Conservation (phyloP, 106 monocot genomes). For the Apostasia ramifera region DNA sequence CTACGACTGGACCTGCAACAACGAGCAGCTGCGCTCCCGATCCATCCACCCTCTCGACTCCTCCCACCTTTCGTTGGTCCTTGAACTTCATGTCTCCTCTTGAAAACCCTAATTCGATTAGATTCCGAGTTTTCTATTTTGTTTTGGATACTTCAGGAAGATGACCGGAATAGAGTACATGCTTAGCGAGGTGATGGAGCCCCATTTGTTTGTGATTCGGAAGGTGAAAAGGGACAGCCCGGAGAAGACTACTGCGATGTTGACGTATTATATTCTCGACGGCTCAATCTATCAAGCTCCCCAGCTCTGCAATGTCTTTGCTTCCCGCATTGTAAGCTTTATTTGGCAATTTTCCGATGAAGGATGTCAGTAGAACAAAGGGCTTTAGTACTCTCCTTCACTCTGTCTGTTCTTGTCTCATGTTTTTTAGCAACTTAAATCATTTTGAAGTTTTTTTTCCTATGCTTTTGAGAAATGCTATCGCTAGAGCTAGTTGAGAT, state of each 20-base stretch:
- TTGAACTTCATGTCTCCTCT: neutral
- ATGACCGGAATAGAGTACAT: constrained; percentile 97
- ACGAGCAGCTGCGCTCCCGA: constrained; percentile 81
- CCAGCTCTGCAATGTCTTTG: constrained; percentile 85
- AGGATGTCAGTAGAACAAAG: neutral
- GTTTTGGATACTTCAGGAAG: constrained; percentile 37
- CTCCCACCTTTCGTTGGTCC: constrained; percentile 76
- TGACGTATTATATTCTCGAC: constrained; percentile 83
- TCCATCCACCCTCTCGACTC: constrained; percentile 95
- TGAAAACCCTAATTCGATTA: neutral
- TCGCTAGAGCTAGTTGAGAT: too few relatives aligned
- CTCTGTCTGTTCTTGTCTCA: too few relatives aligned
- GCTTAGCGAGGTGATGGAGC: constrained; percentile 93
- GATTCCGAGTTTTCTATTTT: neutral
- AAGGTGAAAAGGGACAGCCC: constrained; percentile 95
- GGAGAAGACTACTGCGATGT: constrained; percentile 82
- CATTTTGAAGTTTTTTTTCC: too few relatives aligned
- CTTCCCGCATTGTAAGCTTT: constrained; percentile 74
- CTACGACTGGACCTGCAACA: constrained; percentile 94
- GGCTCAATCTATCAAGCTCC: constrained; percentile 97
- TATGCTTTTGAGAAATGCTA: too few relatives aligned
- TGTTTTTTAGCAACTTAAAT: too few relatives aligned
- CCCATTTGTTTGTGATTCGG: constrained; percentile 90
- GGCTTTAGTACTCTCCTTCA: too few relatives aligned
- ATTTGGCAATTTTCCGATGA: neutral